These are phyloP conservation scores for Penicillium oxalicum DNA, from an alignment of 2,329 filamentous ascomycete species.

Conservation along the genomic window DNA sequence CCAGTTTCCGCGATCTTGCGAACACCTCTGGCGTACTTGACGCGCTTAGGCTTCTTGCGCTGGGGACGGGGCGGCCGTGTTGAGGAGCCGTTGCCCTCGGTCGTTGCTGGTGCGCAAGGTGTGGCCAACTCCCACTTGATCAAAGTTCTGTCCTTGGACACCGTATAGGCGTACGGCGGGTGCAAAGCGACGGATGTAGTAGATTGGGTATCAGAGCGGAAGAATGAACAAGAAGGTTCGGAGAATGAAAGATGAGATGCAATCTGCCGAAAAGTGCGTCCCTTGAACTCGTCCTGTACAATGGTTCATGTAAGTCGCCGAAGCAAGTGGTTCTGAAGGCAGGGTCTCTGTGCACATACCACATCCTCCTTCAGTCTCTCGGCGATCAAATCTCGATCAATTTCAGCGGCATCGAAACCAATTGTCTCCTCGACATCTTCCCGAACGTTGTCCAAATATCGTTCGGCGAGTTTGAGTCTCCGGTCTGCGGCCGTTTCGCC, in stretches of 20 bases:
- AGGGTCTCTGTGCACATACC: slow-evolving; percentile 34
- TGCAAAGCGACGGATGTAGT: slow-evolving; percentile 76
- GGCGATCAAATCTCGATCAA: slow-evolving; percentile 87
- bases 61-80: slow-evolving; percentile 51
- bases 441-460: slow-evolving; percentile 85
- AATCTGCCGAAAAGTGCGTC: slow-evolving; percentile 77
- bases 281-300: slow-evolving; percentile 69
- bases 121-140: slow-evolving; percentile 82
- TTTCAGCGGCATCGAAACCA: slow-evolving; percentile 89
- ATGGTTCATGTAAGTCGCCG: slow-evolving; percentile 12
- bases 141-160: slow-evolving; percentile 75
- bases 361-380: slow-evolving; percentile 87
- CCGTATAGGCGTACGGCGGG: slow-evolving; percentile 77
- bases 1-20: slow-evolving; percentile 35
- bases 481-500: slow-evolving; percentile 84
- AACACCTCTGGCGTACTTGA: slow-evolving; percentile 46
- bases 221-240: slow-evolving; percentile 62
- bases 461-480: slow-evolving; percentile 78
- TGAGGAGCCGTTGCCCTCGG: slow-evolving; percentile 55
- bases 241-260: slow-evolving; percentile 66
- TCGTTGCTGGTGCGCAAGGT: slow-evolving; percentile 21
- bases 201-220: slow-evolving; percentile 69
- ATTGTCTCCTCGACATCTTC: slow-evolving; percentile 68
- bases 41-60: slow-evolving; percentile 41
- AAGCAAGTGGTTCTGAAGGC: neutral